phyloP scores from a whole-genome alignment of 106 monocot species.

The Allium fistulosum region DNA sequence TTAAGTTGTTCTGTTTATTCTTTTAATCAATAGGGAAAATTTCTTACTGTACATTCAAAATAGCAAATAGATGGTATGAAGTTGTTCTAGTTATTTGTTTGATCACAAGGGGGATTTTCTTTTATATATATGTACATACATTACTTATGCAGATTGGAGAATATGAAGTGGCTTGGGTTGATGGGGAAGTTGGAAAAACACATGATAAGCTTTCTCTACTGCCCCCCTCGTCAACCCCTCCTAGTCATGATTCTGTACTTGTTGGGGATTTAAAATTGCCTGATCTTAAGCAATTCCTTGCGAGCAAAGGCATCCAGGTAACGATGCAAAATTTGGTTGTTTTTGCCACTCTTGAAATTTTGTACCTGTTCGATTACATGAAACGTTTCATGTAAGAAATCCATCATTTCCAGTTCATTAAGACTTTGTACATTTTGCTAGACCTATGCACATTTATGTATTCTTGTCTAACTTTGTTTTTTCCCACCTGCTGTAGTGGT shows the following conservation, averaged over 20 bases:
- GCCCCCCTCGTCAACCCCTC: slow-evolving; percentile 62
- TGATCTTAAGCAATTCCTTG: slow-evolving; percentile 96
- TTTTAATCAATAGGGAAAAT: no score
- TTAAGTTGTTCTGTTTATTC: no score
- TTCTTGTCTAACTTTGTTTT: neutral
- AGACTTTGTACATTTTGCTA: neutral
- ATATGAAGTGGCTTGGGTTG: slow-evolving; percentile 85
- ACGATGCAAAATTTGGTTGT: slow-evolving; percentile 2
- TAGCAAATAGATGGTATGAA: neutral
- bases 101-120: neutral
- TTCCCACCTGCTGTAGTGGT: neutral
- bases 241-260: slow-evolving; percentile 83
- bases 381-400: neutral
- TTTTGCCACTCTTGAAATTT: neutral
- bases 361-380: neutral
- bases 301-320: slow-evolving; percentile 86
- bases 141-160: slow-evolving; percentile 71
- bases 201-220: slow-evolving; percentile 62
- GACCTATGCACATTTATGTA: neutral
- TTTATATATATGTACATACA: neutral
- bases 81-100: neutral
- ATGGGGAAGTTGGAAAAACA: slow-evolving; percentile 69
- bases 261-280: slow-evolving; percentile 89
- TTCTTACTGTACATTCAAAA: no score
- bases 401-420: neutral